Evolutionary conservation across 192 early-diverging fungal genomes (phyloP).

Genomic region (Coemansia sp.): DNA sequence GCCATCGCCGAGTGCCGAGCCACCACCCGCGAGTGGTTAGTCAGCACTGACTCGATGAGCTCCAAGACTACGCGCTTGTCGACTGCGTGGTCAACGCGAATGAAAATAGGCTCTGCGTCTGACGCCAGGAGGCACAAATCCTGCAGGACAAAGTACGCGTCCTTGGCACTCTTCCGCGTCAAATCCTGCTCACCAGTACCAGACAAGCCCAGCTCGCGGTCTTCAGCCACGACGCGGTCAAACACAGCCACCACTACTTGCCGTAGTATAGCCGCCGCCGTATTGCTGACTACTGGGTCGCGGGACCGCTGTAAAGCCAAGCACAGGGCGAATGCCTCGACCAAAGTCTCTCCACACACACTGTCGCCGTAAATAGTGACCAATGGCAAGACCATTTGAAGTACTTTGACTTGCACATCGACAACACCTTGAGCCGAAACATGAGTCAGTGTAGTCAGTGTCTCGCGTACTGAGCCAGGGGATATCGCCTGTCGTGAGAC

Average conservation of each 20-base stretch:
- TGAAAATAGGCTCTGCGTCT: slow-evolving; percentile 68
- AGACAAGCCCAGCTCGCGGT: slow-evolving; percentile 9
- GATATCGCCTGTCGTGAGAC: slow-evolving; percentile 42
- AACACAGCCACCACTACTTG: slow-evolving; percentile 56
- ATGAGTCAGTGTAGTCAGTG: slow-evolving; percentile 72
- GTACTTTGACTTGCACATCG: slow-evolving; percentile 91
- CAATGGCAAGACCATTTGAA: slow-evolving; percentile 91
- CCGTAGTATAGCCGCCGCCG: slow-evolving; percentile 50
- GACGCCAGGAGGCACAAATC: slow-evolving; percentile 84
- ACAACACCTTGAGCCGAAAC: slow-evolving; percentile 63
- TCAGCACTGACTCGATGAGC: slow-evolving; percentile 87
- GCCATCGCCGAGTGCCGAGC: slow-evolving; percentile 76
- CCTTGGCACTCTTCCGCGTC: slow-evolving; percentile 66
- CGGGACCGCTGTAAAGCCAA: slow-evolving; percentile 85
- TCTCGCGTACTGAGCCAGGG: slow-evolving; percentile 59
- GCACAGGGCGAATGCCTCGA: slow-evolving; percentile 83
- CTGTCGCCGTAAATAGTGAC: slow-evolving; percentile 74
- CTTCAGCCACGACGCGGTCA: slow-evolving; percentile 48
- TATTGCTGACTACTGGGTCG: slow-evolving; percentile 53
- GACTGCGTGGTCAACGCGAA: slow-evolving; percentile 43
- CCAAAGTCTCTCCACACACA: slow-evolving; percentile 81
- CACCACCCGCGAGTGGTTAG: slow-evolving; percentile 78
- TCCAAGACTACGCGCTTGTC: slow-evolving; percentile 86
- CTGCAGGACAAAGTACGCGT: slow-evolving; percentile 89
- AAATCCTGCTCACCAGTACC: slow-evolving; percentile 31